These are phyloP conservation scores for Elsinoe australis DNA, from an alignment of 2,329 filamentous ascomycete species.

Conservation along the genomic window DNA sequence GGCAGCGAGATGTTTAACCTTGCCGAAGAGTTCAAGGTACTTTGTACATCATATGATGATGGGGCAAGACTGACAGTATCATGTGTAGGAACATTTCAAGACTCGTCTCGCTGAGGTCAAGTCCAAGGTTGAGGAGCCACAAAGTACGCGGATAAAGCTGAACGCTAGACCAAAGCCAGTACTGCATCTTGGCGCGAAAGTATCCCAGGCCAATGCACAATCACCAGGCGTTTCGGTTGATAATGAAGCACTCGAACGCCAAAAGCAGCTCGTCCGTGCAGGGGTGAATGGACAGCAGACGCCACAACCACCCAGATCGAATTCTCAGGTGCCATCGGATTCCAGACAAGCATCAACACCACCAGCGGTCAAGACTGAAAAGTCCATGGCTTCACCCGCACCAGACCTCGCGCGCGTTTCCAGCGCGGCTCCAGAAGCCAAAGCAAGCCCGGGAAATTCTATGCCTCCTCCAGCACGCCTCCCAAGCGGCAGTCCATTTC, in stretches of 20 bases:
- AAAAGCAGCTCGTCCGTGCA: conserved; percentile 45
- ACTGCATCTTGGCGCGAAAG: conserved; percentile 32
- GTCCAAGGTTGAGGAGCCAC: conserved; percentile 61
- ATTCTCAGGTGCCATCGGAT: conserved; percentile 20
- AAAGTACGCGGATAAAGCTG: conserved; percentile 71
- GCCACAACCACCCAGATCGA: conserved; percentile 24
- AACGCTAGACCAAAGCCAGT: conserved; percentile 50
- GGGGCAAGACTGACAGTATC: too few species aligned
- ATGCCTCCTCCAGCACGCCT: conserved; percentile 34
- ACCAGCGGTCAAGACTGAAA: conserved; percentile 36
- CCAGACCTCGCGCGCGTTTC: conserved; percentile 33
- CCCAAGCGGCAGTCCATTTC: conserved; percentile 38
- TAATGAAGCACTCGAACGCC: conserved; percentile 46
- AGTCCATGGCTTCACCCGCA: conserved; percentile 35
- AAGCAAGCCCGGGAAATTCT: conserved; percentile 29
- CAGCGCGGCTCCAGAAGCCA: conserved; percentile 31
- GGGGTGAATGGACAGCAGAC: conserved; percentile 38
- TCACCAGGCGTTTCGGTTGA: conserved; percentile 47
- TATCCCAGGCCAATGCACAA: conserved; percentile 35
- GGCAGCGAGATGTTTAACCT: conserved; percentile 74
- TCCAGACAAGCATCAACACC: conserved; percentile 29
- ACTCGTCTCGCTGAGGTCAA: conserved; percentile 64
- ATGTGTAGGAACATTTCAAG: conserved; percentile 56
- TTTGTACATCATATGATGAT: too few species aligned
- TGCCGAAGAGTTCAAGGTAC: conserved; percentile 70